These are phyloP conservation scores for Monilinia aucupariae DNA, from an alignment of 2,329 filamentous ascomycete species.

Conservation along the genomic window DNA sequence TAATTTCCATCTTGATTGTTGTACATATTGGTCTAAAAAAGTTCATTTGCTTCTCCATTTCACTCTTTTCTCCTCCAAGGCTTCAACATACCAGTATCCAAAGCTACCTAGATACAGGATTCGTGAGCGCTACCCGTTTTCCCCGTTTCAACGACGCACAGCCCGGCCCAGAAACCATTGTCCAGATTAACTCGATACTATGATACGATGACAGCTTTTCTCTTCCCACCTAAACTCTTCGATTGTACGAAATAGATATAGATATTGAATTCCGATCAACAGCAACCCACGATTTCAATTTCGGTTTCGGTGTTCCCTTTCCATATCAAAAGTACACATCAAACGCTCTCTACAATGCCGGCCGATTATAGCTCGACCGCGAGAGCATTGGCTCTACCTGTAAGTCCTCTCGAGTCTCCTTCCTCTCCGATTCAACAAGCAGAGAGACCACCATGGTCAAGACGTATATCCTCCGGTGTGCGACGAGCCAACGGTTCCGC, in stretches of 20 bases:
- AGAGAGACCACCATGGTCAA: conserved; percentile 48
- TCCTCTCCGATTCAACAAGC: conserved; percentile 36
- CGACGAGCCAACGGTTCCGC: conserved; percentile 22
- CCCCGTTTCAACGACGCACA: conserved; percentile 12
- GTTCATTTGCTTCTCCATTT: background rate
- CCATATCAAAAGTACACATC: background rate
- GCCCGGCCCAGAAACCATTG: background rate
- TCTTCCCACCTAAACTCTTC: background rate
- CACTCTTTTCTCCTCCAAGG: background rate
- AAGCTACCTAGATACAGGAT: background rate
- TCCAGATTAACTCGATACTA: background rate
- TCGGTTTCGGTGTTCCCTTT: background rate
- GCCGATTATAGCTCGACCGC: conserved; percentile 48
- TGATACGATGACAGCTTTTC: background rate
- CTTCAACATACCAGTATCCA: background rate
- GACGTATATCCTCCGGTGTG: conserved; percentile 39
- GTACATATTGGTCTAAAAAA: no score
- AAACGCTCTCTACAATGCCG: conserved; percentile 39
- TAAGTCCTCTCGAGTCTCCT: conserved; percentile 44
- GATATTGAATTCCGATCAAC: background rate
- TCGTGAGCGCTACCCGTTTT: conserved; percentile 1
- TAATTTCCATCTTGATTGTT: no score
- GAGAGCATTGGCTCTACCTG: conserved; percentile 43
- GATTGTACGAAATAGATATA: background rate
- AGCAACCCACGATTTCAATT: background rate